Evolutionary conservation across 306 rosid species (phyloP), one percentile per base, ranked within the genome.

Genomic region (Dryas octopetala): DNA sequence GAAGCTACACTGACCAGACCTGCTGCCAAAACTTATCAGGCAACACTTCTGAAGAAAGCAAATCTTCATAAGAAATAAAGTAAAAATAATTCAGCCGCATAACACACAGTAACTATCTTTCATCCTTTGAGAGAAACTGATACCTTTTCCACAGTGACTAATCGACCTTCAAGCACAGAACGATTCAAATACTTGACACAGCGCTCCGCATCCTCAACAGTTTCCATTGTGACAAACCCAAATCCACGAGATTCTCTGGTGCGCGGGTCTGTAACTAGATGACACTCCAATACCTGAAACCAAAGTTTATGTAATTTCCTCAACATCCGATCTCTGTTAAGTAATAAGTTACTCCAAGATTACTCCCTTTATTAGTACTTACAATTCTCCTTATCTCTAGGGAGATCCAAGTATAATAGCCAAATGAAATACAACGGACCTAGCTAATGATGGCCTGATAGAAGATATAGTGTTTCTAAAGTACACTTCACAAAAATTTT

Each of bases 191-290:
- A 26, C 70, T 81, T 83, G 67, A 85, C 64, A 70, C 88, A 83
- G 32, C 79, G 84, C 4, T 76, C 80, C n/a, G 88, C 89, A 58
- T 83, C 89, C 52, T 79, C 83, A 43, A 3, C 73, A 62, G 74
- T 83, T 71, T 85, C 89, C 89, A 85, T 81, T 10, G 89, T 82
- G 74, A 88, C 80, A 82, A 85, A 88, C 32, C 75, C 86, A 79
- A 79, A 85, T 63, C 89, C 89, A 75, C 83, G 82, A 53, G 86
- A 85, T 57, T 81, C 85, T 75, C 69, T 76, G 44, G 83, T 69
- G 32, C 70, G 83, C 71, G 83, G 89, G 78, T 74, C 79, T 53
- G 80, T 79, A 62, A 88, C 79, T 64, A 85, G 76, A 62, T 79
- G 78, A 73, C 86, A 79, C 15, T 83, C 83, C 41, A 75, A 16